These are phyloP conservation scores for Suhomyces choctaworum DNA, from an alignment of 1,139 yeast species.

Conservation along the genomic window DNA sequence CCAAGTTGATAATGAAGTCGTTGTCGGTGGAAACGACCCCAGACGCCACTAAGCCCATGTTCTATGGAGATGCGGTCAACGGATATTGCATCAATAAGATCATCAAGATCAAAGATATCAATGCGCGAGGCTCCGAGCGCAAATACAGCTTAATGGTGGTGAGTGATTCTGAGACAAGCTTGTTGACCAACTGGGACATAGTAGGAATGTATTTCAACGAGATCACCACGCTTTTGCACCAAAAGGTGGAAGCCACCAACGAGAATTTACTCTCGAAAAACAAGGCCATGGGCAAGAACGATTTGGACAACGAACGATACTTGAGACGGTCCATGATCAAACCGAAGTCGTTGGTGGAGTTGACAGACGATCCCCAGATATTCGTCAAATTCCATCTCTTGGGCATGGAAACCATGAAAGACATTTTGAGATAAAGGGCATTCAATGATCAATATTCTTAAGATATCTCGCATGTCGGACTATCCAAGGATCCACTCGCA, in stretches of 20 bases:
- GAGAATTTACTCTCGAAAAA: conserved; percentile 9
- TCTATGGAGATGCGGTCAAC: conserved; percentile 66
- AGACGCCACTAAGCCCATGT: conserved; percentile 65
- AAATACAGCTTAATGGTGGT: conserved; percentile 67
- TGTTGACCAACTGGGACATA: conserved; percentile 60
- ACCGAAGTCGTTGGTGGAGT: conserved; percentile 59
- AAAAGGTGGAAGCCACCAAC: conserved; percentile 31
- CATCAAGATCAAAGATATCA: conserved; percentile 66
- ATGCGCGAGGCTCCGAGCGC: conserved; percentile 79
- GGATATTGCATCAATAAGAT: conserved; percentile 70
- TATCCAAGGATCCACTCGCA: conserved; percentile 16
- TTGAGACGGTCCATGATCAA: conserved; percentile 52
- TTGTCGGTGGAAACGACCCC: conserved; percentile 73
- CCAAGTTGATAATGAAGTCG: conserved; percentile 62
- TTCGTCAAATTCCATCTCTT: conserved; percentile 69
- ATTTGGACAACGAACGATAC: conserved; percentile 53
- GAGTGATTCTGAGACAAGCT: conserved; percentile 54
- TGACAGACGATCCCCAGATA: conserved; percentile 58
- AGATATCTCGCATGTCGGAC: conserved; percentile 4
- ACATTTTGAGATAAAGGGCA: conserved; percentile 15
- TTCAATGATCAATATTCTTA: background rate
- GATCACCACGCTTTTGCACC: conserved; percentile 51
- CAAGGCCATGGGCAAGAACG: conserved; percentile 4
- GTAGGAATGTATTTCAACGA: conserved; percentile 52
- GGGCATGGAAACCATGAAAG: conserved; percentile 52